Conservation (phyloP, 306 rosid genomes). For the Myrica gale region DNA sequence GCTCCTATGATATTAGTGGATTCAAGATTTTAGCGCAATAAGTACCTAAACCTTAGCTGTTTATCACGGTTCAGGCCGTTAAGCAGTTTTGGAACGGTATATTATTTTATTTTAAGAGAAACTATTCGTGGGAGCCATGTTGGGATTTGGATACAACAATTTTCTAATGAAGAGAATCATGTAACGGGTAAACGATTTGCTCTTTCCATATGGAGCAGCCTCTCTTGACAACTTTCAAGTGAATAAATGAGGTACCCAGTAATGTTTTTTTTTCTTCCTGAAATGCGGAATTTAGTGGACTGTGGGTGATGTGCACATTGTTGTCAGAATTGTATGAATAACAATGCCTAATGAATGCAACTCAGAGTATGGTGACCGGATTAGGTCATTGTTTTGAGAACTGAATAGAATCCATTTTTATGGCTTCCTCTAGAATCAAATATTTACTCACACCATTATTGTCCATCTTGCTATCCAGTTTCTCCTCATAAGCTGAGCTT, state of each 20-base stretch:
- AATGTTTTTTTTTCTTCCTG: neutral
- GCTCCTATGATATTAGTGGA: neutral
- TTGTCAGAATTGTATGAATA: neutral
- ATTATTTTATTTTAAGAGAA: neutral
- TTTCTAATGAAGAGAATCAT: neutral
- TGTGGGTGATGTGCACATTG: neutral
- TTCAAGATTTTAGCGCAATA: neutral
- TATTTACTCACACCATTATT: too few species aligned
- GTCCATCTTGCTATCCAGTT: neutral
- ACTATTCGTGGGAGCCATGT: neutral
- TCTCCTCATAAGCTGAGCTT: neutral
- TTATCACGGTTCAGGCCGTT: neutral
- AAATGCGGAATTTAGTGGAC: neutral
- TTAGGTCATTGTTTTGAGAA: neutral
- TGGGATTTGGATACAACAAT: neutral
- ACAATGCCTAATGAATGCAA: neutral
- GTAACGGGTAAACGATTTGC: neutral
- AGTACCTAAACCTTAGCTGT: neutral
- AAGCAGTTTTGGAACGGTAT: neutral
- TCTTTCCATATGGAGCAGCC: neutral
- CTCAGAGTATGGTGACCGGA: neutral
- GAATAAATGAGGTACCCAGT: neutral
- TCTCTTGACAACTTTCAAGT: neutral
- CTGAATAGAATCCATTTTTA: neutral
- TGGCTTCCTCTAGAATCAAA: neutral